Conservation (phyloP, 1,284 basidiomycete genomes). For the Trichosporon faecale region DNA sequence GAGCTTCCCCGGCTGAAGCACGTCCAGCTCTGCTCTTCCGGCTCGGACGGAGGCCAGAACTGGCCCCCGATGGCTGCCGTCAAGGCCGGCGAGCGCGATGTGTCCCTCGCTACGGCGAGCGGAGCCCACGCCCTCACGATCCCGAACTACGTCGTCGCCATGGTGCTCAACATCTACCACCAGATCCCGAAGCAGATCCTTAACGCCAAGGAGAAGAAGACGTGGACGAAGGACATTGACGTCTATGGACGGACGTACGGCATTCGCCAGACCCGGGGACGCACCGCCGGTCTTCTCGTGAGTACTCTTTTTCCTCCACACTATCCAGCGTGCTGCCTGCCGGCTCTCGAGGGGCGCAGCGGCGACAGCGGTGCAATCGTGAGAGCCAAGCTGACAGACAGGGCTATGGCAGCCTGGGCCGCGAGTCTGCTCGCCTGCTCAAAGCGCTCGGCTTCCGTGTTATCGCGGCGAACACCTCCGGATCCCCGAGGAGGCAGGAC, state of each 20-base stretch:
- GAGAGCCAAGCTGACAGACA: not conserved
- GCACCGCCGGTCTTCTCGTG: conserved; percentile 42
- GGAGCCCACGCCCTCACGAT: conserved; percentile 48
- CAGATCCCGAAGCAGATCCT: conserved; percentile 37
- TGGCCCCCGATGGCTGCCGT: conserved; percentile 7
- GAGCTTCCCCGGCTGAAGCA: conserved; percentile 36
- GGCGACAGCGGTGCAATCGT: no score
- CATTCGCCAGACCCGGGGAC: conserved; percentile 31
- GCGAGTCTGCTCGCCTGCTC: conserved; percentile 46
- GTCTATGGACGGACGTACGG: conserved; percentile 32
- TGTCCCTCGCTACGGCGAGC: conserved; percentile 39
- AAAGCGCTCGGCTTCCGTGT: conserved; percentile 42
- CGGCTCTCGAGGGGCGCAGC: no score
- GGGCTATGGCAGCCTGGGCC: conserved; percentile 42
- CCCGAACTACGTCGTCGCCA: conserved; percentile 43
- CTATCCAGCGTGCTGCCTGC: no score
- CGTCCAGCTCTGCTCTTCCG: conserved; percentile 41
- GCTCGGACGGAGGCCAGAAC: conserved; percentile 28
- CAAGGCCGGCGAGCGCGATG: conserved; percentile 5
- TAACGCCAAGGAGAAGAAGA: conserved; percentile 29
- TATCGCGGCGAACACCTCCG: conserved; percentile 49
- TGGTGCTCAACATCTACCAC: conserved; percentile 38
- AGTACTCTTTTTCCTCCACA: not conserved
- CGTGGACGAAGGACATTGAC: conserved; percentile 35
- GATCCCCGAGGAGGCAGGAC: conserved; percentile 13